A percentile compares a stretch with the other conserved stretches of the same genome.
phyloP scores from a whole-genome alignment of 2,329 filamentous ascomycete genomes.

The Coleophoma crateriformis region DNA sequence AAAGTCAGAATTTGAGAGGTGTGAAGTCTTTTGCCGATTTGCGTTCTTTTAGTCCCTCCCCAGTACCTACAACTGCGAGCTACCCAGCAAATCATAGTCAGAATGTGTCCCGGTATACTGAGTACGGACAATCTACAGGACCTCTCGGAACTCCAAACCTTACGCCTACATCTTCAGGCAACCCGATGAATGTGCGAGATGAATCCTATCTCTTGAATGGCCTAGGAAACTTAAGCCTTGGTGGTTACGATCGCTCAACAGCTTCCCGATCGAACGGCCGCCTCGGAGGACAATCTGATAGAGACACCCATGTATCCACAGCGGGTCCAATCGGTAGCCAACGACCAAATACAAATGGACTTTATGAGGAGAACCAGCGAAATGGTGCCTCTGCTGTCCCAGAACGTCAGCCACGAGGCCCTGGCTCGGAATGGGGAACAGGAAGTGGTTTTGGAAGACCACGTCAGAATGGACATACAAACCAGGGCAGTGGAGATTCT shows the following conservation, averaged over 20 bases:
- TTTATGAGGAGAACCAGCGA: conserved; percentile 20
- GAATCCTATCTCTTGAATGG: conserved; percentile 36
- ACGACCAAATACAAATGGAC: conserved; percentile 39
- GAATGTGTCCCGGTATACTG: conserved; percentile 53
- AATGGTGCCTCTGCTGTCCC: conserved; percentile 33
- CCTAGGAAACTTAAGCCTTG: conserved; percentile 54
- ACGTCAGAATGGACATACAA: conserved; percentile 55
- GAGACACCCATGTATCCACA: conserved; percentile 33
- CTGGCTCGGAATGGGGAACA: conserved; percentile 50
- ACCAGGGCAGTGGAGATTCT: conserved; percentile 47
- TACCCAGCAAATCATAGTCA: conserved; percentile 66
- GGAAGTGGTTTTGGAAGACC: conserved; percentile 47
- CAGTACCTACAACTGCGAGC: conserved; percentile 82
- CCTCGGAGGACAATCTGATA: conserved; percentile 42
- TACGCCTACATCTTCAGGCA: conserved; percentile 77
- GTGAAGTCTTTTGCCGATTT: conserved; percentile 97
- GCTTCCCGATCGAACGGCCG: conserved; percentile 27
- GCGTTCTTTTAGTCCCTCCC: conserved; percentile 90
- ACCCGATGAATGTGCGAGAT: conserved; percentile 28
- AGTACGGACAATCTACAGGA: conserved; percentile 47
- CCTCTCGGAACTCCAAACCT: conserved; percentile 62
- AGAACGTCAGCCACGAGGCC: conserved; percentile 59
- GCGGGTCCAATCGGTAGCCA: conserved; percentile 61
- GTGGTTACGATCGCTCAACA: conserved; percentile 29
- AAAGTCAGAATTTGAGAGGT: conserved; percentile 76